Evolutionary conservation across 306 rosid genomes (phyloP), one percentile per base, ranked within the genome.

Genomic region (Lupinus albus): DNA sequence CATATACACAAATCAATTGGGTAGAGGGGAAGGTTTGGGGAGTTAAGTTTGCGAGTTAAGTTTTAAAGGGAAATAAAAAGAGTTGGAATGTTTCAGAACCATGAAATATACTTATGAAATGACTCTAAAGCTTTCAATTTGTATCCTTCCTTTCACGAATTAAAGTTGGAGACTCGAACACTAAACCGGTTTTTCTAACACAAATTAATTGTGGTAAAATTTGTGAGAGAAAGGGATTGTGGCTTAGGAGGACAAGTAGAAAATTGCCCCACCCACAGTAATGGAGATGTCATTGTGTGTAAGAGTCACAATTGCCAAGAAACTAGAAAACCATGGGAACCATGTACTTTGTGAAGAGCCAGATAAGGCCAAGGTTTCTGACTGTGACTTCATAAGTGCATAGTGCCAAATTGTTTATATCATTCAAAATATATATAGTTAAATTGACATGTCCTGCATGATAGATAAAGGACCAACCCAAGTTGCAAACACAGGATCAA

Each of bases 231-330:
- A 65, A 65, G 50, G 44, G 67, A n/a, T 38, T 13, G 45, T 28
- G 45, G 32, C 66, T 28, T 54, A 39, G 45, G 32, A 62, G 50
- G 76, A 68, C 64, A 73, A 55, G 0, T 17, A 46, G 62, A 52
- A 64, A 77, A 61, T 21, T 68, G 64, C 47, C 83, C 83, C 79
- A 79, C 76, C 50, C 67, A 15, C 35, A 73, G 75, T 78, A 73
- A 73, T 73, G 72, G 78, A 61, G 60, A 78, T 61, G 82, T 78
- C 74, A 7, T 21, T 59, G 71, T 66, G 75, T 54, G 64, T 33
- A 57, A 41, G 55, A 72, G 77, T 68, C 79, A 63, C 81, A 77
- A 11, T 81, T 68, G 66, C 85, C 63, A 64, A 72, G 33, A 54
- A 74, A 78, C 76, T 45, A 73, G 25, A 70, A 75, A 71, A 65